Conservation (phyloP, 129 eudicot species). For the Centrapalus pauciflorus region DNA sequence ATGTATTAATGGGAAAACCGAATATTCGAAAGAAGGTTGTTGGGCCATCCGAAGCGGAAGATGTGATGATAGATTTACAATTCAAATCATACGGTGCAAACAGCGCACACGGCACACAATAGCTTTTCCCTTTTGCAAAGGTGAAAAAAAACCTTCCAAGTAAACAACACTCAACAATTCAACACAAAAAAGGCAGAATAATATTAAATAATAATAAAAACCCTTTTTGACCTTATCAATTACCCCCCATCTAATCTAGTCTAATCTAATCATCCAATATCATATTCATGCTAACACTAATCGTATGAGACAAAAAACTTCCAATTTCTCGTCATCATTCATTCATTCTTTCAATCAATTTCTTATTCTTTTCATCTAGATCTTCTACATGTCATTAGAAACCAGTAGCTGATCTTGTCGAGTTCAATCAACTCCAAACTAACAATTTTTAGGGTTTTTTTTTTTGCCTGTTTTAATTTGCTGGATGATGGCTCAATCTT, state of each 20-base stretch:
- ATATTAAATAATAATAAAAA: not conserved
- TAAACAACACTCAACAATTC: conserved; percentile 4
- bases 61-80: no score
- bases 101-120: conserved; percentile 30
- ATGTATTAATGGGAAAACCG: no score
- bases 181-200: no score
- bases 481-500: conserved; percentile 49
- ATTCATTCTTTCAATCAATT: conserved; percentile 17
- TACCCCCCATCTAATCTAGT: no score
- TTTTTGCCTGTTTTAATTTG: not conserved
- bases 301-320: not conserved
- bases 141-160: conserved; percentile 12
- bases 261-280: conserved; percentile 14
- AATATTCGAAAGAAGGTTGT: no score
- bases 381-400: not conserved
- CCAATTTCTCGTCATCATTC: conserved; percentile 13
- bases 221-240: conserved; percentile 22
- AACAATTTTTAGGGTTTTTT: conserved; percentile 26
- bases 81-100: not conserved
- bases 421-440: conserved; percentile 21
- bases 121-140: conserved; percentile 7
- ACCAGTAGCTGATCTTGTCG: conserved; percentile 18
- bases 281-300: conserved; percentile 12
- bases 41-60: no score
- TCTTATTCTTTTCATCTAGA: not conserved